Evolutionary conservation across 345 rosid genomes (phyloP).

Genomic region (Capsella bursapastoris): DNA sequence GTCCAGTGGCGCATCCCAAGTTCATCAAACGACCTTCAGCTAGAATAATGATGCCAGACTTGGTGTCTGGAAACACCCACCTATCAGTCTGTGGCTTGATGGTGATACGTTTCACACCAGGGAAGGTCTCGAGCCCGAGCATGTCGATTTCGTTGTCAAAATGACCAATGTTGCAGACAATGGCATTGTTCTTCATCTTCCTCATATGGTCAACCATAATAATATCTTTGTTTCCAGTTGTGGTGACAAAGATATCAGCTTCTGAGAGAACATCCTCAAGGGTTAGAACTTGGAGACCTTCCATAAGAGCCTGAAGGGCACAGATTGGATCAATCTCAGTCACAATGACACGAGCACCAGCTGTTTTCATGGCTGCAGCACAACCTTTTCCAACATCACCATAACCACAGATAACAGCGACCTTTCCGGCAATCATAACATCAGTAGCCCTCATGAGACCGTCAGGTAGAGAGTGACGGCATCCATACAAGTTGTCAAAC

Average conservation of each 20-base stretch:
- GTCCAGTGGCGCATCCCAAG: slow-evolving; percentile 81
- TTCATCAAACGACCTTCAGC: slow-evolving; percentile 79
- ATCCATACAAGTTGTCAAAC: slow-evolving; percentile 78
- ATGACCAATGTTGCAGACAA: slow-evolving; percentile 78
- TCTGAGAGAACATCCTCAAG: slow-evolving; percentile 63
- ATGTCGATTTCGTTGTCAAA: slow-evolving; percentile 75
- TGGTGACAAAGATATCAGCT: slow-evolving; percentile 71
- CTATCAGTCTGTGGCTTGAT: slow-evolving; percentile 75
- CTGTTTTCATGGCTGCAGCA: slow-evolving; percentile 69
- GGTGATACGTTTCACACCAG: slow-evolving; percentile 68
- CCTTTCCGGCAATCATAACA: slow-evolving; percentile 73
- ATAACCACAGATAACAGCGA: slow-evolving; percentile 69
- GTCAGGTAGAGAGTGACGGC: slow-evolving; percentile 70
- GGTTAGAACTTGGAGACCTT: slow-evolving; percentile 63
- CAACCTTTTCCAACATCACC: slow-evolving; percentile 86
- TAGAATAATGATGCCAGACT: slow-evolving; percentile 61
- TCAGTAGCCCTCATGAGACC: slow-evolving; percentile 73
- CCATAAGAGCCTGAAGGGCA: slow-evolving; percentile 80
- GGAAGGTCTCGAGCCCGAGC: slow-evolving; percentile 66
- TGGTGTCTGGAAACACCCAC: slow-evolving; percentile 60
- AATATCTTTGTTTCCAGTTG: slow-evolving; percentile 79
- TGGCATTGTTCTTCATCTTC: slow-evolving; percentile 77
- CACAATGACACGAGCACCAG: slow-evolving; percentile 73
- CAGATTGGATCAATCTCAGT: slow-evolving; percentile 80
- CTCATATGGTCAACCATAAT: slow-evolving; percentile 70